phyloP scores from a whole-genome alignment of 164 flowering plant species.

The Magnolia kwangsiensis region DNA sequence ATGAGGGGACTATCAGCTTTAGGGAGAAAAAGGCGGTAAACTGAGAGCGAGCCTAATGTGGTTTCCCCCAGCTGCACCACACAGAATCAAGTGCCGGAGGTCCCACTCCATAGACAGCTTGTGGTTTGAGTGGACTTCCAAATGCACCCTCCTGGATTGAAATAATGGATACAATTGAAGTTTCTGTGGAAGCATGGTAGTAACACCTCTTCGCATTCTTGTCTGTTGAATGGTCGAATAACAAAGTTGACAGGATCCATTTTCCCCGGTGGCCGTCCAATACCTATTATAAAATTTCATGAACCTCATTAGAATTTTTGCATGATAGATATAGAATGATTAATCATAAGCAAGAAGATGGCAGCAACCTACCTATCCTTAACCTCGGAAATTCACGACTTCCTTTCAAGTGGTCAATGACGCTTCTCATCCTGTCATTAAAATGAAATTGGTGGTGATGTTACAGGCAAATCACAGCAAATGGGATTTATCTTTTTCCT shows the following conservation, averaged over 20 bases:
- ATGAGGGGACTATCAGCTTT: neutral
- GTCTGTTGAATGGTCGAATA: slow-evolving; percentile 64
- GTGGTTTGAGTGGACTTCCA: neutral
- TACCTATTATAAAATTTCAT: slow-evolving; percentile 42
- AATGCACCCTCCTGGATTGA: neutral
- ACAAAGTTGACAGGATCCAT: slow-evolving; percentile 74
- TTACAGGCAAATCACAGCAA: neutral
- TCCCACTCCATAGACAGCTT: neutral
- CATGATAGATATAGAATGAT: neutral
- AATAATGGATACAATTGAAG: neutral
- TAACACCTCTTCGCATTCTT: slow-evolving; percentile 80
- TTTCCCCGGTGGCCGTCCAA: slow-evolving; percentile 94
- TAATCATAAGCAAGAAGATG: neutral
- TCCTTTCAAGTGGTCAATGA: slow-evolving; percentile 74
- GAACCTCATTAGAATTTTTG: slow-evolving; percentile 7
- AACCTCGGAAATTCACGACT: slow-evolving; percentile 82
- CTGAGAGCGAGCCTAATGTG: neutral
- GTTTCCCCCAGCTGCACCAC: neutral
- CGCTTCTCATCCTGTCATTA: slow-evolving; percentile 74
- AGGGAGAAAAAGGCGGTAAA: neutral
- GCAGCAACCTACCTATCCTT: slow-evolving; percentile 55
- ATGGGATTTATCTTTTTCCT: neutral
- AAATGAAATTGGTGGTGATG: neutral
- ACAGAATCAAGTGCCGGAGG: neutral
- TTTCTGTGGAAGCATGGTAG: neutral